These are phyloP conservation scores for Onygena corvina DNA, from an alignment of 2,329 filamentous ascomycete genomes.

Conservation along the genomic window DNA sequence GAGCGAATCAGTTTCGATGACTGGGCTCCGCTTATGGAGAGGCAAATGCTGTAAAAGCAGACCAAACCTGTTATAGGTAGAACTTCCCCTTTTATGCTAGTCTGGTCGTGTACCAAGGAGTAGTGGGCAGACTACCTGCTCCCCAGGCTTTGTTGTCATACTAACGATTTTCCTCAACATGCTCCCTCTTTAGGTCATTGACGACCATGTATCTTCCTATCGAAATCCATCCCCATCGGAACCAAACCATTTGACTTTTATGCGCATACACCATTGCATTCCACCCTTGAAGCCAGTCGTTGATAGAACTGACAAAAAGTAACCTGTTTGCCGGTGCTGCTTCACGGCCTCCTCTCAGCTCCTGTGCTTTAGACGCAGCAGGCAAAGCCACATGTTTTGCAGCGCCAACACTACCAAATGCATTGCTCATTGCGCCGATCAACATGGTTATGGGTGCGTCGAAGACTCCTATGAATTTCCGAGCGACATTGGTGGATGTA, in stretches of 20 bases:
- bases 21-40: too few relatives aligned
- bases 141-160: neutral
- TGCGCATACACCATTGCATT: conserved; percentile 82
- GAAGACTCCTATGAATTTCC: conserved; percentile 71
- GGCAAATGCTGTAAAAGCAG: too few relatives aligned
- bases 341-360: conserved; percentile 9
- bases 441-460: conserved; percentile 63
- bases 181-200: conserved; percentile 61
- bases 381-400: neutral
- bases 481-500: conserved; percentile 54
- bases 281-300: conserved; percentile 56
- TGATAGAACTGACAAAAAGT: conserved; percentile 58
- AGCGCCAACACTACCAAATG: neutral
- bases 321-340: conserved; percentile 29
- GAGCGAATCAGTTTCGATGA: too few relatives aligned
- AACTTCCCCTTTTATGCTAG: too few relatives aligned
- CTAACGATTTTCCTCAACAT: neutral
- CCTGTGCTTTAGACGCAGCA: conserved; percentile 12
- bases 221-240: conserved; percentile 88
- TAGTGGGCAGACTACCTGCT: too few relatives aligned
- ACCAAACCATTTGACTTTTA: conserved; percentile 96
- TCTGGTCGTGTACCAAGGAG: too few relatives aligned
- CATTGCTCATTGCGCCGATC: conserved; percentile 37
- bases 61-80: too few relatives aligned
- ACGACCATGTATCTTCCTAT: conserved; percentile 90